Percentiles rank a stretch among this genome's conserved stretches.
Conservation (phyloP, 331 rosid species). For the Erythrophleum ivorense region DNA sequence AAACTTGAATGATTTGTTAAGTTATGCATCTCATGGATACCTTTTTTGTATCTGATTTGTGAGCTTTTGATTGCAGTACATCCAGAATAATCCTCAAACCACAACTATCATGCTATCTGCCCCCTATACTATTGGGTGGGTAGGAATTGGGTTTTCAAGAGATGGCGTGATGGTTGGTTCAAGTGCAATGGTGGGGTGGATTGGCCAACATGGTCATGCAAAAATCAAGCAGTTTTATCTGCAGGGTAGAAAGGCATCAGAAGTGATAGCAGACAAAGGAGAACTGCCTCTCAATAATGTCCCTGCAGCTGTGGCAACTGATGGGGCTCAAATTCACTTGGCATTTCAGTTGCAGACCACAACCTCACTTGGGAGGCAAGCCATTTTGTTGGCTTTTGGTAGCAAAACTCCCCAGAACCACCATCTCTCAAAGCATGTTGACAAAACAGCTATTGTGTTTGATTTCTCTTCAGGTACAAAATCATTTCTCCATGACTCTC, state of each 20-base stretch:
- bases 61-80: constrained; percentile 59
- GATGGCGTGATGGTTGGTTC: constrained; percentile 95
- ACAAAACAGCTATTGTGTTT: constrained; percentile 62
- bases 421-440: constrained; percentile 68
- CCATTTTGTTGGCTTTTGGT: constrained; percentile 79
- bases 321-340: constrained; percentile 87
- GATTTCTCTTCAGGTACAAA: constrained; percentile 85
- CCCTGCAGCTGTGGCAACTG: constrained; percentile 81
- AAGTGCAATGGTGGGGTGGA: constrained; percentile 97
- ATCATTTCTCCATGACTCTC: not conserved
- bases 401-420: constrained; percentile 62
- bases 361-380: constrained; percentile 61
- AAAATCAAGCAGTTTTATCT: constrained; percentile 79
- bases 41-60: not conserved
- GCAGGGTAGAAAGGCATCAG: constrained; percentile 67
- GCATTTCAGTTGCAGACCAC: constrained; percentile 79
- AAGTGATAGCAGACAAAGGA: constrained; percentile 82
- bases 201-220: constrained; percentile 79
- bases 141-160: constrained; percentile 89
- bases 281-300: constrained; percentile 88
- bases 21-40: no score
- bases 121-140: constrained; percentile 95
- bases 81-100: constrained; percentile 58
- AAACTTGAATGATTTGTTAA: not conserved
- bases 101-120: constrained; percentile 83